A percentile compares a stretch with the other conserved stretches of the same genome.
phyloP scores from a whole-genome alignment of 331 rosid species.

The Quercus tomentella region DNA sequence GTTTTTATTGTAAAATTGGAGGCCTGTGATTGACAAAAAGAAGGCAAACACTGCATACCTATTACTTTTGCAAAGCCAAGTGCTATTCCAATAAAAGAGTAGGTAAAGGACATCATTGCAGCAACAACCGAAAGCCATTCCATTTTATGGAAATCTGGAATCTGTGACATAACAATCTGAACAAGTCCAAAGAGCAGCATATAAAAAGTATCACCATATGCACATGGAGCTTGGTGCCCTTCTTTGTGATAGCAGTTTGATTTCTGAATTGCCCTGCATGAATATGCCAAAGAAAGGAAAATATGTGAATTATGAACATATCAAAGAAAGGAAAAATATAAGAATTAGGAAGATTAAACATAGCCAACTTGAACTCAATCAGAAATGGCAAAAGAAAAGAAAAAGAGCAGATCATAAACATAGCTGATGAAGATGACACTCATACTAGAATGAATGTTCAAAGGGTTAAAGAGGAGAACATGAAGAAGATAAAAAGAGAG shows the following conservation, averaged over 20 bases:
- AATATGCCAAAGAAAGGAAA: neutral
- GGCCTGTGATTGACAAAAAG: neutral
- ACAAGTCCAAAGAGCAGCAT: slow-evolving; percentile 71
- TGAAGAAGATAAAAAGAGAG: no score
- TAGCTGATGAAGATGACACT: neutral
- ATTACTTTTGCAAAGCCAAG: slow-evolving; percentile 66
- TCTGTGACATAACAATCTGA: slow-evolving; percentile 70
- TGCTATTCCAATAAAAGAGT: slow-evolving; percentile 68
- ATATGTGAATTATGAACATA: no score
- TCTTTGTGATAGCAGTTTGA: slow-evolving; percentile 75
- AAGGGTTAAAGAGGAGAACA: neutral
- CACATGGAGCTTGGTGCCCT: slow-evolving; percentile 67
- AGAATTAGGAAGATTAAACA: neutral
- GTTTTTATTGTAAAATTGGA: neutral
- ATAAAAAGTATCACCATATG: slow-evolving; percentile 36
- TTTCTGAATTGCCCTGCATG: slow-evolving; percentile 63
- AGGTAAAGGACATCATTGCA: slow-evolving; percentile 78
- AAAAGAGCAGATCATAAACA: neutral
- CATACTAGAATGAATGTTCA: neutral
- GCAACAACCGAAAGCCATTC: slow-evolving; percentile 77
- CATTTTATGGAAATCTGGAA: slow-evolving; percentile 81
- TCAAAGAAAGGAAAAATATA: neutral
- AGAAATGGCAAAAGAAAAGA: neutral
- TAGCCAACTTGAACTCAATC: neutral
- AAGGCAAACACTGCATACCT: slow-evolving; percentile 33